phyloP scores from a whole-genome alignment of 2,329 filamentous ascomycete genomes.

The Neoarthrinium moseri region DNA sequence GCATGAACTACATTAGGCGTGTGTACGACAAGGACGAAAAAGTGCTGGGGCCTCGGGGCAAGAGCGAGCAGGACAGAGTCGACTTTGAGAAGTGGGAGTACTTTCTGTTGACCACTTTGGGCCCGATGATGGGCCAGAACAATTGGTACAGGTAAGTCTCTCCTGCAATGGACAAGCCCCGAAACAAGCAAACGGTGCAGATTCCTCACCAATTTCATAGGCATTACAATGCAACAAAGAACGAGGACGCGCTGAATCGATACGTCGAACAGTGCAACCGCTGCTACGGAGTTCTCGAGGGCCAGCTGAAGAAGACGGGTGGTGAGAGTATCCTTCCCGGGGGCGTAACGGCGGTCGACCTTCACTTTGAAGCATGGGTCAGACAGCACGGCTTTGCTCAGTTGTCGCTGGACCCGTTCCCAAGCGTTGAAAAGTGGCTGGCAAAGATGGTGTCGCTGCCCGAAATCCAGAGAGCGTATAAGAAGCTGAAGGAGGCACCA shows the following conservation, averaged over 20 bases:
- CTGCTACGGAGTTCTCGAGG: constrained; percentile 40
- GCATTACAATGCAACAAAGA: constrained; percentile 35
- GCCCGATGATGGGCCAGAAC: constrained; percentile 37
- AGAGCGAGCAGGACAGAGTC: constrained; percentile 35
- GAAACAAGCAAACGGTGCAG: not conserved
- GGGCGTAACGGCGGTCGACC: constrained; percentile 35
- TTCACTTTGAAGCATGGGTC: constrained; percentile 41
- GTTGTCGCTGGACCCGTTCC: not conserved
- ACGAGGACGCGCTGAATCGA: constrained; percentile 38
- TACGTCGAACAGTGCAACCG: constrained; percentile 37
- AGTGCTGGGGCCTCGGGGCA: constrained; percentile 32
- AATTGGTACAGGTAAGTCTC: constrained; percentile 37
- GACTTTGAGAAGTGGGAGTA: constrained; percentile 46
- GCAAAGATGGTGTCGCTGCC: not conserved
- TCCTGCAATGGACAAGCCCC: not conserved
- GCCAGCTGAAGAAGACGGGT: constrained; percentile 34
- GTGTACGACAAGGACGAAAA: constrained; percentile 39
- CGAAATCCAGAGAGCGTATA: not conserved
- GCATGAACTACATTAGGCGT: constrained; percentile 35
- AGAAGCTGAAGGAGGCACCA: not conserved
- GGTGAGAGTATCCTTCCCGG: constrained; percentile 35
- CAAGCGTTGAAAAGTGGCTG: not conserved
- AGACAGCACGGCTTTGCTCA: constrained; percentile 21
- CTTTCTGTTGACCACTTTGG: constrained; percentile 38
- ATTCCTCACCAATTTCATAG: not conserved